phyloP scores from a whole-genome alignment of 1,284 basidiomycete genomes.

The Kalmanozyma brasiliensis region DNA sequence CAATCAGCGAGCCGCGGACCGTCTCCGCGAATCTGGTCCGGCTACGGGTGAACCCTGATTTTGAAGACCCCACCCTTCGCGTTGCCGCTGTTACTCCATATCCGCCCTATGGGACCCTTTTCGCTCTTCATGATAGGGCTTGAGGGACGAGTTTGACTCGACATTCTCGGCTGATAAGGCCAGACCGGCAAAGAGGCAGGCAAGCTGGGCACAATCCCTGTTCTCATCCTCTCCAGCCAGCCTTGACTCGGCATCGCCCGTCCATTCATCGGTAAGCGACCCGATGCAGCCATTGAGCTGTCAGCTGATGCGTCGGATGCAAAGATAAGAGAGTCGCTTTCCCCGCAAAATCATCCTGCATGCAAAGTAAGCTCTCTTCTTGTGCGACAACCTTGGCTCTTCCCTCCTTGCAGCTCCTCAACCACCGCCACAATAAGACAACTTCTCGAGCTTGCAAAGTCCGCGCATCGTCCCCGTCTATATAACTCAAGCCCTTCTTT shows the following conservation, averaged over 20 bases:
- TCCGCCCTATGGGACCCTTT: no score
- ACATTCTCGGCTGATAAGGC: no score
- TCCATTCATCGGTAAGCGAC: background rate
- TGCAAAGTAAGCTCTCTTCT: background rate
- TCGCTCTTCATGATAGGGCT: no score
- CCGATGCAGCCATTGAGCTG: no score
- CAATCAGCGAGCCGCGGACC: slow-evolving; percentile 29
- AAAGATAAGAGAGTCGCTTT: slow-evolving; percentile 3
- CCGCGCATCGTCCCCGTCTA: slow-evolving; percentile 34
- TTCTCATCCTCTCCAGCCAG: background rate
- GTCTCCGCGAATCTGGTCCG: slow-evolving; percentile 31
- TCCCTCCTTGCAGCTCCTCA: no score
- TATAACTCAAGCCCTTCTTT: slow-evolving; percentile 10
- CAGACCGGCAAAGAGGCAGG: no score
- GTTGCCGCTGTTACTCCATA: slow-evolving; percentile 12
- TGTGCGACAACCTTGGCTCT: background rate
- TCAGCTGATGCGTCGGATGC: no score
- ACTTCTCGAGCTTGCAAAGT: slow-evolving; percentile 1
- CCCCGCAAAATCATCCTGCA: slow-evolving; percentile 10
- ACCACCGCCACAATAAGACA: no score
- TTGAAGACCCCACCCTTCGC: slow-evolving; percentile 6
- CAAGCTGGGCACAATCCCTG: no score
- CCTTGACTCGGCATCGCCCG: background rate
- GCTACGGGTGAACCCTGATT: background rate
- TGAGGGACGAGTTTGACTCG: no score